Percentiles rank a stretch among this genome's conserved stretches.
Evolutionary conservation across 73 alveolate genomes (phyloP).

Genomic region (Tetrahymena elliotti): DNA sequence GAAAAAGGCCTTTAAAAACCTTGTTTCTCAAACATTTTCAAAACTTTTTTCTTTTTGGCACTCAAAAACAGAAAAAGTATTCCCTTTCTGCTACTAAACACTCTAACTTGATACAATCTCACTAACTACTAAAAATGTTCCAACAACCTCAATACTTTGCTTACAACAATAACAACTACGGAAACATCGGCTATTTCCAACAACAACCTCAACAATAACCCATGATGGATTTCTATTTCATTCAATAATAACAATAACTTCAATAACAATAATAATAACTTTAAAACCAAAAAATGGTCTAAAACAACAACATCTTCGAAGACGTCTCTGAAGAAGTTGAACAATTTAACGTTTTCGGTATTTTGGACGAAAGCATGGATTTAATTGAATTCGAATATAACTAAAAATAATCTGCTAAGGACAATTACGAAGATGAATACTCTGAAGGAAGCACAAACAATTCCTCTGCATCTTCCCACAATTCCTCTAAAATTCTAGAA

Average conservation of each 20-base stretch:
- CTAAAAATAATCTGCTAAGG: neutral
- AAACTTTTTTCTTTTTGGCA: neutral
- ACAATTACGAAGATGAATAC: neutral
- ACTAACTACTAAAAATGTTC: neutral
- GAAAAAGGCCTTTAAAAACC: slow-evolving; percentile 1
- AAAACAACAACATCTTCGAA: neutral
- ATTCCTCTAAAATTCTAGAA: neutral
- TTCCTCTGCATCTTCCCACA: neutral
- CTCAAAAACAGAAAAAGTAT: neutral
- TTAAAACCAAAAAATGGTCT: neutral
- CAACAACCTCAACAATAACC: neutral
- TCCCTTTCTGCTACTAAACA: neutral
- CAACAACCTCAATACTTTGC: neutral
- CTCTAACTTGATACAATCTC: neutral
- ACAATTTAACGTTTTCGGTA: neutral
- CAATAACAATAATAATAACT: neutral
- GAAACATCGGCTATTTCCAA: neutral
- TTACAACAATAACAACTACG: neutral
- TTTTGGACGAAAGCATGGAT: neutral
- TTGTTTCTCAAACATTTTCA: neutral
- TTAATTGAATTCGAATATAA: neutral
- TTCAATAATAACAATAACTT: neutral
- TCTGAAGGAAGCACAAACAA: slow-evolving; percentile 2
- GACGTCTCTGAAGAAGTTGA: neutral
- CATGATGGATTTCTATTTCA: neutral